These are phyloP conservation scores for Diophrys appendiculata DNA, from an alignment of 73 alveolate genomes.

Conservation along the genomic window DNA sequence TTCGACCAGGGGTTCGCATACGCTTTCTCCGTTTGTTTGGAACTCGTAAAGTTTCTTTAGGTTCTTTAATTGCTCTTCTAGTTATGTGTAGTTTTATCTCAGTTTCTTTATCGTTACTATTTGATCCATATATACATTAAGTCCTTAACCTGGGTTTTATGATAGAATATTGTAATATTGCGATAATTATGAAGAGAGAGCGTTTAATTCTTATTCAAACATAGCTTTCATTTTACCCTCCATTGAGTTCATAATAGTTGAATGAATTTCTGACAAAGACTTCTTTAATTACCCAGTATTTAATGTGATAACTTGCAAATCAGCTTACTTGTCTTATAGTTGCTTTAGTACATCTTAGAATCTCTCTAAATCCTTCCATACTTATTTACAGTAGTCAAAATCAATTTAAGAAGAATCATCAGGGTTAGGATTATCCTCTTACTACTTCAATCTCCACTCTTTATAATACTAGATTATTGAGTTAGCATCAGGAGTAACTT, in stretches of 20 bases:
- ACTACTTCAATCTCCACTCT: constrained; percentile 7
- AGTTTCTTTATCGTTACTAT: too few species aligned
- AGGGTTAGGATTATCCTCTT: too few species aligned
- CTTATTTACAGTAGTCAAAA: constrained; percentile 17
- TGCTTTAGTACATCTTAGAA: constrained; percentile 32
- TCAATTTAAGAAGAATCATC: too few species aligned
- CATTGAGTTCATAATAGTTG: constrained; percentile 46
- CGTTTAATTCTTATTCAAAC: constrained; percentile 24
- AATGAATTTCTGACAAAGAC: constrained; percentile 51
- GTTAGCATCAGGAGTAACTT: constrained; percentile 21
- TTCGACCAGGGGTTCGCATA: too few species aligned
- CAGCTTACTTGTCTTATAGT: constrained; percentile 25
- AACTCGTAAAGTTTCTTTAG: too few species aligned
- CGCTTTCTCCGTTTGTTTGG: too few species aligned
- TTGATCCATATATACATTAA: too few species aligned
- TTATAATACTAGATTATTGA: neutral
- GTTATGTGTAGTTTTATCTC: too few species aligned
- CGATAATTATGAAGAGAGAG: neutral
- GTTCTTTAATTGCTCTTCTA: too few species aligned
- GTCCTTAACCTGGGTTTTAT: neutral
- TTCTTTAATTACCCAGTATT: constrained; percentile 47
- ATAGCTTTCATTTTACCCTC: constrained; percentile 21
- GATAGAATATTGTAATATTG: too few species aligned
- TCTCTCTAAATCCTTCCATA: constrained; percentile 41
- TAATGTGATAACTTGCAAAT: constrained; percentile 27